Evolutionary conservation across 352 stramenopile genomes (phyloP).

Genomic region (Phytophthora crassamura): DNA sequence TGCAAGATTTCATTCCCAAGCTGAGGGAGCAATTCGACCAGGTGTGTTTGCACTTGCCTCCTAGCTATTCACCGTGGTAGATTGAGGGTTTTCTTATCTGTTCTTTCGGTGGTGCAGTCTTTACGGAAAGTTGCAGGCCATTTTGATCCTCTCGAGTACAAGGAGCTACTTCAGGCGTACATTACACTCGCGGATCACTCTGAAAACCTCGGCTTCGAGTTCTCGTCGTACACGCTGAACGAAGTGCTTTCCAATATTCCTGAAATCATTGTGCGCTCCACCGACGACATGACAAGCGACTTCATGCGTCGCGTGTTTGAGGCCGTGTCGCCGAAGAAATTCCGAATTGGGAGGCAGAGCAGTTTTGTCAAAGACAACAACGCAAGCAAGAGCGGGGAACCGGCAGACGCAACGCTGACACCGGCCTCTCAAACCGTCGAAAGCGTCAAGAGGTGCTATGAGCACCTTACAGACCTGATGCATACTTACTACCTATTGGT

Average conservation of each 20-base stretch:
- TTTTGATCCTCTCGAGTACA: constrained; percentile 81
- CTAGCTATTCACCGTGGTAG: neutral
- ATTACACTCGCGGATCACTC: constrained; percentile 81
- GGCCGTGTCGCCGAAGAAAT: constrained; percentile 49
- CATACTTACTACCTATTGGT: constrained; percentile 91
- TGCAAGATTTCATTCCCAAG: constrained; percentile 81
- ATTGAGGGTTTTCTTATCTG: neutral
- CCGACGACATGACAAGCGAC: constrained; percentile 72
- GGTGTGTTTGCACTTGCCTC: constrained; percentile 31
- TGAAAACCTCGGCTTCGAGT: constrained; percentile 82
- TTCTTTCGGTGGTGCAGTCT: constrained; percentile 46
- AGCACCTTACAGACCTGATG: constrained; percentile 82
- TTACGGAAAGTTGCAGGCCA: constrained; percentile 68
- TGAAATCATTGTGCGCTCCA: constrained; percentile 79
- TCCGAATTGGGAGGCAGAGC: constrained; percentile 22
- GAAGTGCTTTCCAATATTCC: constrained; percentile 81
- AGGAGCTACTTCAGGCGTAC: constrained; percentile 83
- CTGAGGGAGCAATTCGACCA: constrained; percentile 76
- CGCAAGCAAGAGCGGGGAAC: constrained; percentile 26
- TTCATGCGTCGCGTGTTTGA: constrained; percentile 56
- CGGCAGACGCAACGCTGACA: constrained; percentile 15
- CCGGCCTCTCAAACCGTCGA: constrained; percentile 56
- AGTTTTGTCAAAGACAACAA: constrained; percentile 23
- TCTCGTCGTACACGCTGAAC: constrained; percentile 68
- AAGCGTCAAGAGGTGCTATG: constrained; percentile 66